Conservation (phyloP, 164 flowering plant species). For the Macadamia tetraphylla region DNA sequence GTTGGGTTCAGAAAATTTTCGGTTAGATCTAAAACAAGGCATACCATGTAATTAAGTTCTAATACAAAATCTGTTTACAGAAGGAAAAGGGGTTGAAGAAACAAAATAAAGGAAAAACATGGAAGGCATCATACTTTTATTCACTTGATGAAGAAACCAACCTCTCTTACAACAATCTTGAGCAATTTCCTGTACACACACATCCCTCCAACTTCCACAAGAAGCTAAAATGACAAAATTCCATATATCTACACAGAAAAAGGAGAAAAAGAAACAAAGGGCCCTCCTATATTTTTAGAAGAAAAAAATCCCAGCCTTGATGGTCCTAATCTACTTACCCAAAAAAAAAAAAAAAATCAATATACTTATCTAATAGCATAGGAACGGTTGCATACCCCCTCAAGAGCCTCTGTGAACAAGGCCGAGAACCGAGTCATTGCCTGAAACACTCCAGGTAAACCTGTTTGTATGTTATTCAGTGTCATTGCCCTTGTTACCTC, state of each 20-base stretch:
- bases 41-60: too few species aligned
- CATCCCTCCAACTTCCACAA: neutral
- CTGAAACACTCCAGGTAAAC: conserved; percentile 93
- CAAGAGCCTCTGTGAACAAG: conserved; percentile 63
- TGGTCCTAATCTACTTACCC: neutral
- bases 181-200: neutral
- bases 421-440: conserved; percentile 84
- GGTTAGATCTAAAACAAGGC: too few species aligned
- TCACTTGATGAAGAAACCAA: neutral
- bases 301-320: neutral
- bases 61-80: too few species aligned
- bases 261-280: too few species aligned
- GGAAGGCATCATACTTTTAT: neutral
- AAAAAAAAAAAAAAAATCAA: neutral
- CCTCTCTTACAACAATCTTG: neutral
- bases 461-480: conserved; percentile 86
- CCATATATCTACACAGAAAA: neutral
- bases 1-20: too few species aligned
- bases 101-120: too few species aligned
- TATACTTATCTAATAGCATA: conserved; percentile 39
- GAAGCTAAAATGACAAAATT: neutral
- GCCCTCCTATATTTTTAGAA: neutral
- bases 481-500: conserved; percentile 98
- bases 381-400: conserved; percentile 58
- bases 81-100: too few species aligned